phyloP scores from a whole-genome alignment of 768 basidiomycete genomes.

The Basidioascus undulatus region DNA sequence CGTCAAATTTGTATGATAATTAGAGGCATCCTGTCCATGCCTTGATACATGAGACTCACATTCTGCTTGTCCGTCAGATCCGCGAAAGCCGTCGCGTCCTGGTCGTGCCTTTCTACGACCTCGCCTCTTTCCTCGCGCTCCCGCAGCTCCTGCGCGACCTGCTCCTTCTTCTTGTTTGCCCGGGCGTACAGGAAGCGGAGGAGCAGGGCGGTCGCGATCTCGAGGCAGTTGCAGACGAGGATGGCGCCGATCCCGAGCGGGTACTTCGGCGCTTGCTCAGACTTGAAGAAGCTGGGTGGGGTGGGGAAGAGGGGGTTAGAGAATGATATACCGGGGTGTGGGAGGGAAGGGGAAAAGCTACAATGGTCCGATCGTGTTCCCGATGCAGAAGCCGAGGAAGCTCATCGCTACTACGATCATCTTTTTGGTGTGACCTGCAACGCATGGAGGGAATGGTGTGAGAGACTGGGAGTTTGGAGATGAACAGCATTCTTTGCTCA shows the following conservation, averaged over 20 bases:
- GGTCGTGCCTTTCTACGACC: neutral
- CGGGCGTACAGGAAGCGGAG: constrained; percentile 15
- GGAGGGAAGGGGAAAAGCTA: constrained; percentile 5
- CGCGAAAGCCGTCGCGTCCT: constrained; percentile 14
- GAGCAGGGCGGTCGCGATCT: constrained; percentile 11
- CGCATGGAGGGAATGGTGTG: too few species aligned
- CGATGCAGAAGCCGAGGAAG: constrained; percentile 17
- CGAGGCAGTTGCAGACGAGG: constrained; percentile 15
- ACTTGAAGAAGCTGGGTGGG: constrained; percentile 15
- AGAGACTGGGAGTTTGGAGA: too few species aligned
- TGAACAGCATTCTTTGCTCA: too few species aligned
- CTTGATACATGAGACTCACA: constrained; percentile 2
- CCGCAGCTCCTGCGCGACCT: neutral
- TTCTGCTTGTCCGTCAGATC: constrained; percentile 18
- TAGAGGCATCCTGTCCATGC: too few species aligned
- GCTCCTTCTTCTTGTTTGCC: constrained; percentile 15
- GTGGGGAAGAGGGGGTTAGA: neutral
- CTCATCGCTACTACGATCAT: constrained; percentile 17
- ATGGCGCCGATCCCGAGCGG: constrained; percentile 17
- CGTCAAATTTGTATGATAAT: too few species aligned
- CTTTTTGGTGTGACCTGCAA: constrained; percentile 21
- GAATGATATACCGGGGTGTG: neutral
- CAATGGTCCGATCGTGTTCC: constrained; percentile 14
- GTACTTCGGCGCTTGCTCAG: constrained; percentile 17
- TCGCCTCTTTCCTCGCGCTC: constrained; percentile 3